These are phyloP conservation scores for Aurinia saxatilis DNA, from an alignment of 345 rosid species.

Conservation along the genomic window DNA sequence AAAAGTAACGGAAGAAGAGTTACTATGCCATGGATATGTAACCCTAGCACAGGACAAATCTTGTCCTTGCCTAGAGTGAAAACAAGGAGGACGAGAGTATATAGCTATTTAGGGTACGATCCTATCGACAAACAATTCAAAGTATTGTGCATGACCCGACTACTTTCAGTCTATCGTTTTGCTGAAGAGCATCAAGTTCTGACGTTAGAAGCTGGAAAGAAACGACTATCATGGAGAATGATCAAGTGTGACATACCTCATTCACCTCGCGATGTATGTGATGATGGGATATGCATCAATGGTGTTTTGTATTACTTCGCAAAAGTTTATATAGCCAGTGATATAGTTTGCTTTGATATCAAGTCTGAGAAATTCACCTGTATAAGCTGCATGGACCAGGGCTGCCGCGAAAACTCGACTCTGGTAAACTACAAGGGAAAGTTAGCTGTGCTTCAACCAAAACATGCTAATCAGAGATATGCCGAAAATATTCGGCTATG, in stretches of 20 bases:
- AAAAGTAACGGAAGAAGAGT: background rate
- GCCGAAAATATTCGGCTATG: background rate
- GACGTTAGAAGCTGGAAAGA: background rate
- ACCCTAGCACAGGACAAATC: slow-evolving; percentile 21
- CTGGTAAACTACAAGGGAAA: slow-evolving; percentile 11
- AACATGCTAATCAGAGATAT: background rate
- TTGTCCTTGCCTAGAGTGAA: background rate
- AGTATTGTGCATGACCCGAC: background rate
- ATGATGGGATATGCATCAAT: slow-evolving; percentile 14
- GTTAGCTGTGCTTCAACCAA: background rate
- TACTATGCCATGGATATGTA: background rate
- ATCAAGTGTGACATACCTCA: background rate
- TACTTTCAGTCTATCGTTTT: background rate
- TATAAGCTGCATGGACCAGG: background rate
- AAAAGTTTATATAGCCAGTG: background rate
- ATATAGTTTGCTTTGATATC: background rate
- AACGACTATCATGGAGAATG: background rate
- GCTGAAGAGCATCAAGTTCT: slow-evolving; percentile 7
- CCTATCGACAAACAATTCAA: background rate
- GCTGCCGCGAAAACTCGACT: background rate
- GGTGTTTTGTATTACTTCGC: slow-evolving; percentile 11
- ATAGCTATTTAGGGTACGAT: background rate
- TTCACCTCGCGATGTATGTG: background rate
- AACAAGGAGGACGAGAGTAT: background rate
- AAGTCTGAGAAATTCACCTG: background rate